Evolutionary conservation across 2,329 filamentous ascomycete genomes (phyloP).

Genomic region (Paramyrothecium roridum): DNA sequence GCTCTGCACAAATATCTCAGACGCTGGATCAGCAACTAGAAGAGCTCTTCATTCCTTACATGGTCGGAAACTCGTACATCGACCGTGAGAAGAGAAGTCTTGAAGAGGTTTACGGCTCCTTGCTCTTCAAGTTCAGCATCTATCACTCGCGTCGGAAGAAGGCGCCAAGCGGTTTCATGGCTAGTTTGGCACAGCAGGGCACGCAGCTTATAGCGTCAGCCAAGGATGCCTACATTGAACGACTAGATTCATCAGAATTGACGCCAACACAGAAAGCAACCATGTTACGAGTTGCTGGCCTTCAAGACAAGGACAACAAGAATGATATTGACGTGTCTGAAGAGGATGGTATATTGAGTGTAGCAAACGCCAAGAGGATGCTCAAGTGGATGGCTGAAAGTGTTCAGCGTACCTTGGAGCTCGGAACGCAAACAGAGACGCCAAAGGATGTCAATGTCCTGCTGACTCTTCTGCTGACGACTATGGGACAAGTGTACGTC

Average conservation of each 20-base stretch:
- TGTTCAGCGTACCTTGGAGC: conserved; percentile 83
- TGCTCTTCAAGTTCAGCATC: conserved; percentile 95
- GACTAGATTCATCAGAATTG: conserved; percentile 83
- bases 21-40: conserved; percentile 73
- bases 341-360: conserved; percentile 78
- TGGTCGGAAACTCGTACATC: conserved; percentile 67
- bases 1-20: conserved; percentile 78
- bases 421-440: conserved; percentile 84
- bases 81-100: conserved; percentile 66
- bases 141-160: conserved; percentile 89
- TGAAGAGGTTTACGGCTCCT: conserved; percentile 81
- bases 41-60: conserved; percentile 71
- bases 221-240: conserved; percentile 86
- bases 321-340: conserved; percentile 89
- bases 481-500: conserved; percentile 81
- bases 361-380: conserved; percentile 95
- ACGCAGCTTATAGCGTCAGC: conserved; percentile 85
- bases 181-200: conserved; percentile 83
- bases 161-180: conserved; percentile 87
- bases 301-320: conserved; percentile 73
- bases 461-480: conserved; percentile 76
- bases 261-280: conserved; percentile 86
- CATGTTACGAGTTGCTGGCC: conserved; percentile 82
- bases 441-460: conserved; percentile 90
- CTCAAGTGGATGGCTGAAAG: conserved; percentile 95